These are phyloP conservation scores for Coriolopsis trogii DNA, from an alignment of 1,284 basidiomycete species.

Conservation along the genomic window DNA sequence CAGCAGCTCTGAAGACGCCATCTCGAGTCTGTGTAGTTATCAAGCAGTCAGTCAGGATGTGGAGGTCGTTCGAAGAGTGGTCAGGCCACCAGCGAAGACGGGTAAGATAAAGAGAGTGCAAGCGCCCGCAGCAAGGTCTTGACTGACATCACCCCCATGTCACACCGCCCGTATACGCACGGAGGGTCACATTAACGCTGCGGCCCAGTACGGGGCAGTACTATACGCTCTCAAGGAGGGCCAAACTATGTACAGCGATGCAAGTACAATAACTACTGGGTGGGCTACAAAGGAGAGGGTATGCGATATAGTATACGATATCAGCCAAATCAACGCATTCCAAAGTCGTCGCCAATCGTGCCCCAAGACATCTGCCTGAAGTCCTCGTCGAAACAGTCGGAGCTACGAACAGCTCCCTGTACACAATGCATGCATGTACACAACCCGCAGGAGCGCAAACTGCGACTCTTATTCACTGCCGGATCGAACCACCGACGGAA, in stretches of 20 bases:
- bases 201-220: not conserved
- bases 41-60: too few species aligned
- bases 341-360: not conserved
- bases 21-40: constrained; percentile 28
- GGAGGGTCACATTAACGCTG: not conserved
- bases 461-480: too few species aligned
- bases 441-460: too few species aligned
- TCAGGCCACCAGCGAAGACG: too few species aligned
- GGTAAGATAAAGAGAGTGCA: not conserved
- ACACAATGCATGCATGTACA: not conserved
- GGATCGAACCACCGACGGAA: not conserved
- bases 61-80: not conserved
- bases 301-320: too few species aligned
- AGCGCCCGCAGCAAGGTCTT: constrained; percentile 4
- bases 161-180: too few species aligned
- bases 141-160: constrained; percentile 4
- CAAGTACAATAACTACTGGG: not conserved
- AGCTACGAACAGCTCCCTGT: not conserved
- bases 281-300: constrained; percentile 4
- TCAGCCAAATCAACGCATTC: not conserved
- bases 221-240: too few species aligned
- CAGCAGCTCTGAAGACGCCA: constrained; percentile 74
- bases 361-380: not conserved
- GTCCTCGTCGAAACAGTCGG: not conserved
- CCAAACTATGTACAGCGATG: not conserved